Percentiles rank a stretch among this genome's conserved stretches.
These are phyloP conservation scores for Entomortierella chlamydospora DNA, from an alignment of 192 early-diverging fungal species.

Conservation along the genomic window DNA sequence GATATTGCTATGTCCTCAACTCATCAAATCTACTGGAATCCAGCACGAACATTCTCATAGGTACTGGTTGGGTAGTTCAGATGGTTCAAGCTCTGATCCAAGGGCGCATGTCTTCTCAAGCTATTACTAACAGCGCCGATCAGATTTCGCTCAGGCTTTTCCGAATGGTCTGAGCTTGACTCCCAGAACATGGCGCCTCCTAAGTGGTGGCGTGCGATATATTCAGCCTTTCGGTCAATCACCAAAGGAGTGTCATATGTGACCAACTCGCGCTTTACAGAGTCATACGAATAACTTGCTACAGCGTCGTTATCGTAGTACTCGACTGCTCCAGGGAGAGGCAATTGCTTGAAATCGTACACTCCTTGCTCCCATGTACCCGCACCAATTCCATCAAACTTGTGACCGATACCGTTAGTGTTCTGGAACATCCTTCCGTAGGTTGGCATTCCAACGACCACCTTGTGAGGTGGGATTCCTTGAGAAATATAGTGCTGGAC, in stretches of 20 bases:
- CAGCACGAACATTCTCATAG: constrained; percentile 61
- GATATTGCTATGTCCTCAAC: too few species aligned
- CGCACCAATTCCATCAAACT: constrained; percentile 77
- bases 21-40: constrained; percentile 46
- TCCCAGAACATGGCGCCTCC: constrained; percentile 90
- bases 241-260: constrained; percentile 85
- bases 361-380: constrained; percentile 93
- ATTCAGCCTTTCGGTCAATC: constrained; percentile 73
- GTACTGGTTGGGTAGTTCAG: constrained; percentile 57
- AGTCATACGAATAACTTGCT: constrained; percentile 87
- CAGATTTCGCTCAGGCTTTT: constrained; percentile 56
- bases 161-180: constrained; percentile 62
- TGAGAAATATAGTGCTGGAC: constrained; percentile 75
- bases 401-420: constrained; percentile 74
- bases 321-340: constrained; percentile 68
- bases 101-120: constrained; percentile 14
- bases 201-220: constrained; percentile 65
- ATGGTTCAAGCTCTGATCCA: constrained; percentile 60
- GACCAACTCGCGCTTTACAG: constrained; percentile 72
- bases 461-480: constrained; percentile 85
- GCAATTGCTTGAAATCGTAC: constrained; percentile 90
- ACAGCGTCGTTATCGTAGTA: constrained; percentile 82
- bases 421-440: constrained; percentile 95
- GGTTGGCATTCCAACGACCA: constrained; percentile 91
- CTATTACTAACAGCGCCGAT: constrained; percentile 37